A percentile compares a stretch with the other conserved stretches of the same genome.
phyloP scores from a whole-genome alignment of 192 early-diverging fungal species.

The Coemansia sp. region DNA sequence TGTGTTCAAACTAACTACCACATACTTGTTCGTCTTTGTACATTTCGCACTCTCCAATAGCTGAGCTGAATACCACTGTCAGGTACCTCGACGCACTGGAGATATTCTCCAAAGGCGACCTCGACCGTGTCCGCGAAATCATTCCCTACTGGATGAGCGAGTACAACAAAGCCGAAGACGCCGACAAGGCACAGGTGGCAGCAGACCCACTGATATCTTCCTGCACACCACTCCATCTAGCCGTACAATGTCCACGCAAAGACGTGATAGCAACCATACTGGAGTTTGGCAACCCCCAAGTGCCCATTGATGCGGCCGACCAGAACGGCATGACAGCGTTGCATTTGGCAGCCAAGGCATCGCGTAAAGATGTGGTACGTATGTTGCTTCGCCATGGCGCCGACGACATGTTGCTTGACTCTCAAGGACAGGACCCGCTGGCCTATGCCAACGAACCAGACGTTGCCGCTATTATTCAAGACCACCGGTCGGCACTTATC shows the following conservation, averaged over 20 bases:
- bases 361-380: conserved; percentile 65
- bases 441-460: conserved; percentile 45
- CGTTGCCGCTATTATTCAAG: conserved; percentile 58
- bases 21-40: not conserved
- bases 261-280: conserved; percentile 59
- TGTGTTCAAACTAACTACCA: not conserved
- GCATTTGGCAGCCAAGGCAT: conserved; percentile 70
- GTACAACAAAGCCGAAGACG: conserved; percentile 18
- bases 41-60: not conserved
- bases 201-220: conserved; percentile 29
- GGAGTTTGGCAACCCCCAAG: conserved; percentile 40
- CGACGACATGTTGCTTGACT: conserved; percentile 66
- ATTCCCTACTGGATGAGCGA: conserved; percentile 45
- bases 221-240: conserved; percentile 58
- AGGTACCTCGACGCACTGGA: conserved; percentile 51
- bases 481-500: conserved; percentile 60
- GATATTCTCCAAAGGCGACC: conserved; percentile 43
- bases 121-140: conserved; percentile 29
- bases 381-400: conserved; percentile 66
- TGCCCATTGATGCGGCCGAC: conserved; percentile 59
- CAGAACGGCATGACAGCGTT: conserved; percentile 69
- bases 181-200: conserved; percentile 3
- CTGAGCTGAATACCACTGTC: conserved; percentile 4
- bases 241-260: conserved; percentile 65
- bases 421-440: conserved; percentile 62